Percentiles rank a stretch among this genome's conserved stretches.
These are phyloP conservation scores for Pseudozyma hubeiensis DNA, from an alignment of 1,284 basidiomycete species.

Conservation along the genomic window DNA sequence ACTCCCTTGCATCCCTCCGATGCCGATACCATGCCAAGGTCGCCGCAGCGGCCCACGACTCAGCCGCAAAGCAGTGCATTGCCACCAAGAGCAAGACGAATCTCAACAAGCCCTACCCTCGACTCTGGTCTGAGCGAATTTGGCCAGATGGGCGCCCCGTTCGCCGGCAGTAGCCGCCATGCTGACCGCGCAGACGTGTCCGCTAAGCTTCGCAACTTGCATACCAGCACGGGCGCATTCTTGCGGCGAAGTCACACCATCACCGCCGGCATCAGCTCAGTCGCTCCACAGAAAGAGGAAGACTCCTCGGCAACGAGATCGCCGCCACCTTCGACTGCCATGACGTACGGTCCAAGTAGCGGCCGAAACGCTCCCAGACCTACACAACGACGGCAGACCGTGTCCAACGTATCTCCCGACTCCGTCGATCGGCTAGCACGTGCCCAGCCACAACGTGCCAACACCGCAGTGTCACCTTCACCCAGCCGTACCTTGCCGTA, in stretches of 20 bases:
- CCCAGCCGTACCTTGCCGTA: conserved; percentile 27
- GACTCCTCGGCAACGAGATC: conserved; percentile 10
- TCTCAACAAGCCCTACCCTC: conserved; percentile 23
- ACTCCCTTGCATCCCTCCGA: not conserved
- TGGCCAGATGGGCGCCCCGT: conserved; percentile 46
- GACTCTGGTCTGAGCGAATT: conserved; percentile 45
- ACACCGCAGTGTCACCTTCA: conserved; percentile 18
- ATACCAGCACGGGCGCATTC: conserved; percentile 32
- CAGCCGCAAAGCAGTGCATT: conserved; percentile 4
- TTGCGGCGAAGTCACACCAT: conserved; percentile 44
- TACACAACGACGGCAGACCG: conserved; percentile 35
- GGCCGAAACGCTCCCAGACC: conserved; percentile 29
- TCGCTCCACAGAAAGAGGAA: not conserved
- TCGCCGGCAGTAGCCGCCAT: conserved; percentile 11
- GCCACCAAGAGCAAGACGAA: conserved; percentile 13
- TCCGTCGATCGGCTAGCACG: conserved; percentile 9
- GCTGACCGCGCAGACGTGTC: conserved; percentile 23
- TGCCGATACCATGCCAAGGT: not conserved
- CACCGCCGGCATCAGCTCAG: conserved; percentile 25
- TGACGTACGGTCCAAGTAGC: conserved; percentile 39
- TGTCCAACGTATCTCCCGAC: conserved; percentile 36
- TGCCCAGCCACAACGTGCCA: not conserved
- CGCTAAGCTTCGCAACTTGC: conserved; percentile 31
- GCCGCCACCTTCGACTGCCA: conserved; percentile 14
- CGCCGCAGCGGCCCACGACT: conserved; percentile 12